Base-by-base conservation (phyloP, 2,329 filamentous ascomycete species). In the Fusarium camptoceras region DNA sequence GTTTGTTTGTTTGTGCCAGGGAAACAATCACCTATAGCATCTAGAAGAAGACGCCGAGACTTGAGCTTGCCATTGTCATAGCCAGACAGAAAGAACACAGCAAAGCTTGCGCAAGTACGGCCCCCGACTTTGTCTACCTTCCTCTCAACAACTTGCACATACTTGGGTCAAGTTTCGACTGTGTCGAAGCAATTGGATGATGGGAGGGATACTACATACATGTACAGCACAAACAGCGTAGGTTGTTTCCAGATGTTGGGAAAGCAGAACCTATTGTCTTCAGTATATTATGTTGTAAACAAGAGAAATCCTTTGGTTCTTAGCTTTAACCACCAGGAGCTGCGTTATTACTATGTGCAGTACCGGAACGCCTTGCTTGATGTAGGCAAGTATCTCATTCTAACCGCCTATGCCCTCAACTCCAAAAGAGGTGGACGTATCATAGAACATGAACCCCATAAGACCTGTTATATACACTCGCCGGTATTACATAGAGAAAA, bases 361-460 rank as follows among this genome's bases (percentile, higher is more conserved):
- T 66, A 44, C 63, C 63, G 55, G 25, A 60, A 66, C 63, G 47
- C 63, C 63, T 11, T 66, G 63, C 43, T 60, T 30, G 24, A 55
- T 44, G 30, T 34, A 49, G 30, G 44, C 43, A 48, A 34, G 28
- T n/a, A 22, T 30, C 18, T 20, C 24, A 25, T 8, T 22, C 48
- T 27, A 43, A 37, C 24, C 55, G 8, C n/a, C 42, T 48, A 12
- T 46, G 6, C 49, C 28, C 43, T 20, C 30, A 66, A 59, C 27
- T 34, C 43, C 62, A 8, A 20, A 37, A 30, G 30, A 37, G 34
- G n/a, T 22, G 34, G 27, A 25, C 18, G 20, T 20, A 28, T 28
- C 12, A 6, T 42, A 16, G n/a, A 20, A 12, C 16, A 10, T 41
- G 16, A 30, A 39, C 25, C 15, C 10, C 25, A 11, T 6, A 24